phyloP scores from a whole-genome alignment of 2,329 filamentous ascomycete species.

The Lasiodiplodia hormozganensis region DNA sequence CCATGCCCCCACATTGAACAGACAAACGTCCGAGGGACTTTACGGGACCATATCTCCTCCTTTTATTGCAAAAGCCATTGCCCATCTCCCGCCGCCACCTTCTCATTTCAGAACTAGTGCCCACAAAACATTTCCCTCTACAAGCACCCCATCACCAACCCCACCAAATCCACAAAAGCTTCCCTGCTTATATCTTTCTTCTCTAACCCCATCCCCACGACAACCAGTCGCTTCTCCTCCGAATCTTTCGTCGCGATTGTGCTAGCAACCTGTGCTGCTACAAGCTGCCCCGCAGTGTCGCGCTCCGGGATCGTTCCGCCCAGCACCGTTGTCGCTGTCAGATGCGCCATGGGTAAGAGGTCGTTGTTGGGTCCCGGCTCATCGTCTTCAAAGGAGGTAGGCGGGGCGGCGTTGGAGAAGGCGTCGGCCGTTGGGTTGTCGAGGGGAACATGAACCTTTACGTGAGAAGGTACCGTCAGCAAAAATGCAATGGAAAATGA shows the following conservation, averaged over 20 bases:
- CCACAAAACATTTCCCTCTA: conserved; percentile 31
- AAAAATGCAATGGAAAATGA: background rate
- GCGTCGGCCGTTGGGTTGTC: conserved; percentile 69
- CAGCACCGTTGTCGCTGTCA: conserved; percentile 86
- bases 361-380: conserved; percentile 59
- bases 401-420: conserved; percentile 55
- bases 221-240: conserved; percentile 63
- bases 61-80: background rate
- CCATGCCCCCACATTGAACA: background rate
- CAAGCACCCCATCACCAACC: conserved; percentile 48
- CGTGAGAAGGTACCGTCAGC: background rate
- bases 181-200: conserved; percentile 58
- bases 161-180: conserved; percentile 53
- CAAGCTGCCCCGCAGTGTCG: conserved; percentile 84
- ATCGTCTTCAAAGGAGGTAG: conserved; percentile 42
- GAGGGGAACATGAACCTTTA: conserved; percentile 78
- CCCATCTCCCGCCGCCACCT: conserved; percentile 20
- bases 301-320: conserved; percentile 81
- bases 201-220: conserved; percentile 65
- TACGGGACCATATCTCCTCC: background rate
- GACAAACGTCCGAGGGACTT: background rate
- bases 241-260: conserved; percentile 75
- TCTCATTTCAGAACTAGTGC: background rate
- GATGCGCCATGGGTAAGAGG: conserved; percentile 77
- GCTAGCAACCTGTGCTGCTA: conserved; percentile 88